Evolutionary conservation across 257 asterid species (phyloP), one percentile per base, ranked within the genome.

Genomic region (Solanum habrochaites): DNA sequence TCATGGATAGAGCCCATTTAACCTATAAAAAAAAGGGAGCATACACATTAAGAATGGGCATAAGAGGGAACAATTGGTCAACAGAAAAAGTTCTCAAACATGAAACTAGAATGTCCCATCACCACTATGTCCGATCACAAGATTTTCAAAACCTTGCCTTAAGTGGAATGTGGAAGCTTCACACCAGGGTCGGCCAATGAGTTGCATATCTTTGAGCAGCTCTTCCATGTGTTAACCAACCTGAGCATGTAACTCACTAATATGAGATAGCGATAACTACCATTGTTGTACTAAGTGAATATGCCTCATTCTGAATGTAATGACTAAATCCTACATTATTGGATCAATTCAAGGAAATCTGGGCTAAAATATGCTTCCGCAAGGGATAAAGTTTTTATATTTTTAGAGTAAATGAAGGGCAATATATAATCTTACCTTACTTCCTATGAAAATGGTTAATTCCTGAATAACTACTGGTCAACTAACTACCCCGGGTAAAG

Each of bases 221-320:
- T 32, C 4, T 32, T 32, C 35, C 35, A 3, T 32, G 4, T 32
- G 35, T 32, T 95, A 97, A 77, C 99, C 99, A 77, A 97, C 93
- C 99, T 97, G 88, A 39, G 42, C 81, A 62, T 39, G n/a, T 32
- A 45, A 85, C 47, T 43, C 62, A 12, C 32, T 10, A 11, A 2
- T 77, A 77, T 43, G 62, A 77, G 62, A 25, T 77, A 25, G n/a
- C 8, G 62, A 77, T n/a, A 42, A 77, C 5, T 60, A 77, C 2
- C 39, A 77, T 43, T 45, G 62, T 43, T 42, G 35, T 77, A 43
- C 32, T 43, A 14, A 62, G n/a, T 25, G n/a, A 14, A 42, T 25
- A 25, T 25, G 43, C 83, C 62, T 74, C 21, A 74, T 40, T 73
- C 58, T 12, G 58, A 74, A 40, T 11, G 52, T 23, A 11, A 40